Evolutionary conservation across 2,329 filamentous ascomycete species (phyloP).

Genomic region (Aspergillus alliaceus): DNA sequence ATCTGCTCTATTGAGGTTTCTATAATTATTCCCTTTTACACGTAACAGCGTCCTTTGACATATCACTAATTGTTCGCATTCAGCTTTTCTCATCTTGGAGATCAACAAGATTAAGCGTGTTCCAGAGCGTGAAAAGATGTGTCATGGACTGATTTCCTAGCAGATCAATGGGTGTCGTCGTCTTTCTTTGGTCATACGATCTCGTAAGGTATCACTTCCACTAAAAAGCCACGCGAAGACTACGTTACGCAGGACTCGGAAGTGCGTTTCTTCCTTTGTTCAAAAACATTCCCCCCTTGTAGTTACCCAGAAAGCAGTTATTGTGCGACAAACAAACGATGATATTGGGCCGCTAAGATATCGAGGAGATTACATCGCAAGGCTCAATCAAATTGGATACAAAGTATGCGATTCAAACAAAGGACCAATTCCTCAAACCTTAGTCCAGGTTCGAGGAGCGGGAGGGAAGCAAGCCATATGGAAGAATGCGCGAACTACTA

Average conservation of each 20-base stretch:
- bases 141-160: not conserved
- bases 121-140: not conserved
- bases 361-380: not conserved
- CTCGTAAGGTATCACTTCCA: not conserved
- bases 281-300: not conserved
- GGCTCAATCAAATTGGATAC: not conserved
- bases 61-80: not conserved
- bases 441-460: not conserved
- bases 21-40: conserved; percentile 17
- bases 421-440: not conserved
- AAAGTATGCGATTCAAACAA: not conserved
- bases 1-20: conserved; percentile 10
- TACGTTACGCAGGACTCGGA: not conserved
- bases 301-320: not conserved
- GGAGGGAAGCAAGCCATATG: not conserved
- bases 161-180: not conserved
- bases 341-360: not conserved
- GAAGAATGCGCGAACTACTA: not conserved
- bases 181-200: not conserved
- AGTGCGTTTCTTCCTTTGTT: not conserved
- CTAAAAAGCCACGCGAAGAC: not conserved
- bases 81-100: not conserved
- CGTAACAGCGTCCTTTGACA: not conserved
- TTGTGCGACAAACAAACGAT: not conserved
- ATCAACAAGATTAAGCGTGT: not conserved